phyloP scores from a whole-genome alignment of 352 stramenopile species.

The Lagenidium giganteum region DNA sequence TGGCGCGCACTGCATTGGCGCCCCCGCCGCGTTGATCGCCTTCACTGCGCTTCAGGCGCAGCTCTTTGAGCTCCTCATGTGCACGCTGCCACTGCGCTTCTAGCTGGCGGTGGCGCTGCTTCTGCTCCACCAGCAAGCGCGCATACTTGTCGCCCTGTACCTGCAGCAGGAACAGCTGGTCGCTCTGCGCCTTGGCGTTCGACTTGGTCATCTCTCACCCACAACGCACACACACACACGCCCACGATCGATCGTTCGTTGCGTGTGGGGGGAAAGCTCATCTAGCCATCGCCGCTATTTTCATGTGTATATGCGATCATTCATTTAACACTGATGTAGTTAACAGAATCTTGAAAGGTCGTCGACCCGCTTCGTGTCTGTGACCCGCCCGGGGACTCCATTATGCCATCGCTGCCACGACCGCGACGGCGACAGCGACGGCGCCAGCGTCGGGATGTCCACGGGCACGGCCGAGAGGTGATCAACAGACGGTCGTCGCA shows the following conservation, averaged over 20 bases:
- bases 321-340: no score
- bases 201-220: conserved; percentile 74
- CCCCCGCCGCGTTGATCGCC: conserved; percentile 68
- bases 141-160: conserved; percentile 79
- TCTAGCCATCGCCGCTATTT: neutral
- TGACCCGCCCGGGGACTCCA: no score
- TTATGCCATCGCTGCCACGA: no score
- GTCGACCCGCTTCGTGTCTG: no score
- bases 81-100: conserved; percentile 69
- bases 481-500: no score
- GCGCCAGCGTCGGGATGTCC: no score
- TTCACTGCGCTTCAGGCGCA: conserved; percentile 57
- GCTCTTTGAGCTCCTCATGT: conserved; percentile 59
- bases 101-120: conserved; percentile 58
- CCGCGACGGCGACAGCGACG: no score
- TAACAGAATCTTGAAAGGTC: neutral
- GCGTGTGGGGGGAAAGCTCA: no score
- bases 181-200: conserved; percentile 61
- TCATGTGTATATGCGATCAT: no score
- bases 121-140: conserved; percentile 60
- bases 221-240: no score
- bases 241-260: no score
- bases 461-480: no score
- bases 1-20: conserved; percentile 59
- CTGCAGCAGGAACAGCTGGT: conserved; percentile 81